phyloP scores from a whole-genome alignment of 2,329 filamentous ascomycete genomes.

The Parastagonospora nodorum region DNA sequence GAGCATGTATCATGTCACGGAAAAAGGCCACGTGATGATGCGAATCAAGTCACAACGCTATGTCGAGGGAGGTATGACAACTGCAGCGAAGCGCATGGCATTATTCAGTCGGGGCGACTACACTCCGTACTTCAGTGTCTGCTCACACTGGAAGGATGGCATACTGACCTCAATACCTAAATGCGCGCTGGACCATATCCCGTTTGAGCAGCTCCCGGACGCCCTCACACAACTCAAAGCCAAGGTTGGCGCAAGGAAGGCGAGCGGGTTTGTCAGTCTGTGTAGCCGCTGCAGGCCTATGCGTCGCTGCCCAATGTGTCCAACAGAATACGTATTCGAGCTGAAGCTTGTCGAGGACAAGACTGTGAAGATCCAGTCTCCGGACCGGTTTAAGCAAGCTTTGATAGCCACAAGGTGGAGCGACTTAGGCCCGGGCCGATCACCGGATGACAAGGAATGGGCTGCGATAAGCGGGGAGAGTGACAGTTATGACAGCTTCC shows the following conservation, averaged over 20 bases:
- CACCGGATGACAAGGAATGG: slow-evolving; percentile 57
- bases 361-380: slow-evolving; percentile 43
- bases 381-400: slow-evolving; percentile 61
- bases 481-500: slow-evolving; percentile 60
- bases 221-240: slow-evolving; percentile 49
- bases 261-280: slow-evolving; percentile 55
- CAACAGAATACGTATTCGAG: slow-evolving; percentile 66
- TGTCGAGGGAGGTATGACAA: slow-evolving; percentile 56
- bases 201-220: slow-evolving; percentile 45
- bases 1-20: slow-evolving; percentile 57
- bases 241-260: slow-evolving; percentile 31
- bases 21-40: slow-evolving; percentile 61
- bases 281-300: slow-evolving; percentile 64
- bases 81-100: slow-evolving; percentile 59
- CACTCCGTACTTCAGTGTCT: slow-evolving; percentile 66
- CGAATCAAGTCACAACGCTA: slow-evolving; percentile 62
- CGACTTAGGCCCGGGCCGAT: slow-evolving; percentile 60
- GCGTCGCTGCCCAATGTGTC: slow-evolving; percentile 65
- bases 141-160: slow-evolving; percentile 66
- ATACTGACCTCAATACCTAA: slow-evolving; percentile 65
- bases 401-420: slow-evolving; percentile 66
- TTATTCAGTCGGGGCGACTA: slow-evolving; percentile 66
- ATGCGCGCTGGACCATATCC: slow-evolving; percentile 64
- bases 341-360: slow-evolving; percentile 64
- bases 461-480: slow-evolving; percentile 55